Conservation (phyloP, 805 yeast genomes). For the Candida fluviatilis region DNA sequence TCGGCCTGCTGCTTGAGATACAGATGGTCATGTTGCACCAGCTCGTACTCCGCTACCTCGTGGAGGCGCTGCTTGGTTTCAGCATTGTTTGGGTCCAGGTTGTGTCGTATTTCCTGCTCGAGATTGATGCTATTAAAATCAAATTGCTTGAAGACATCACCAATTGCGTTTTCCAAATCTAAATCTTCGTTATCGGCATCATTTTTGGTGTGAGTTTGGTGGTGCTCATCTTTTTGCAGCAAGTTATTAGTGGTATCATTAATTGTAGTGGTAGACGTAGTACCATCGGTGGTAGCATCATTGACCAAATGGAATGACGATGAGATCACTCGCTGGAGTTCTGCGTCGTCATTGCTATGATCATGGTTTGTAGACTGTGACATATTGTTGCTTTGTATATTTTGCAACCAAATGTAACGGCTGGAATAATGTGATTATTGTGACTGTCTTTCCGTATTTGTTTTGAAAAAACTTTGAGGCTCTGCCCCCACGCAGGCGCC, state of each 20-base stretch:
- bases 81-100: conserved; percentile 3
- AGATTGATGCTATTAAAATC: conserved; percentile 8
- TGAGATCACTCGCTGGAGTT: conserved; percentile 1
- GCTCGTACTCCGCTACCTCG: no score
- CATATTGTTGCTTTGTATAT: conserved; percentile 2
- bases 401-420: conserved; percentile 6
- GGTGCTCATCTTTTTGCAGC: not conserved
- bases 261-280: not conserved
- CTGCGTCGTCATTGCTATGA: conserved; percentile 5
- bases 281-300: not conserved
- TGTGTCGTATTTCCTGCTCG: not conserved
- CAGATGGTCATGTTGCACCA: no score
- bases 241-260: not conserved
- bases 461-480: not conserved
- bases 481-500: not conserved
- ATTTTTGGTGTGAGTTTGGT: not conserved
- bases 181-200: conserved; percentile 12
- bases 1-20: no score
- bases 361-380: no score
- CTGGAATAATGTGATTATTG: conserved; percentile 7
- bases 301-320: not conserved
- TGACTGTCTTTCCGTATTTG: conserved; percentile 12
- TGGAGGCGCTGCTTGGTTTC: no score
- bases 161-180: conserved; percentile 33
- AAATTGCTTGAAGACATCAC: conserved; percentile 34